phyloP scores from a whole-genome alignment of 2,329 filamentous ascomycete genomes.

The Pseudopyricularia javanii region DNA sequence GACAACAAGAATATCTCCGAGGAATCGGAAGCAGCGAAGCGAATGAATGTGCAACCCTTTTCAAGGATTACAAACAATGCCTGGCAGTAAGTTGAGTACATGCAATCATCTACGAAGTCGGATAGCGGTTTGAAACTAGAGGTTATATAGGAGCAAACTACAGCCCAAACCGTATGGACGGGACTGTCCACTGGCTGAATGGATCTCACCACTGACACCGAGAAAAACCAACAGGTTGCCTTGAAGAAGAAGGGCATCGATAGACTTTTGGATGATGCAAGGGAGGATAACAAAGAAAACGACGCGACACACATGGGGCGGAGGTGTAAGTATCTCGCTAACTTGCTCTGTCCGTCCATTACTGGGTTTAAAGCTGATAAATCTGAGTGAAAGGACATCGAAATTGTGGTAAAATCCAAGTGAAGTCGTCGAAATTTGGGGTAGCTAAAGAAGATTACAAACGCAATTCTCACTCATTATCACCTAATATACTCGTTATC shows the following conservation, averaged over 20 bases:
- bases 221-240: constrained; percentile 50
- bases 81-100: constrained; percentile 49
- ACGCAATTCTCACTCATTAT: too few relatives aligned
- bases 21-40: constrained; percentile 66
- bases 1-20: constrained; percentile 65
- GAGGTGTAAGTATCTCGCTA: constrained; percentile 21
- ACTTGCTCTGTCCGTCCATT: neutral
- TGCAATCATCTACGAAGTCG: neutral
- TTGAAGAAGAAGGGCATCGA: constrained; percentile 86
- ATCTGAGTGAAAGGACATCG: too few relatives aligned
- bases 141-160: neutral
- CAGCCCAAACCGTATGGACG: neutral
- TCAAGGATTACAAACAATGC: constrained; percentile 81
- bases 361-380: neutral
- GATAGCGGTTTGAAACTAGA: neutral
- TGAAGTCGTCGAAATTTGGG: too few relatives aligned
- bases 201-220: neutral
- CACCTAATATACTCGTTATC: too few relatives aligned
- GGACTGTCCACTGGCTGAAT: neutral
- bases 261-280: constrained; percentile 79
- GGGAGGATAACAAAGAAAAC: constrained; percentile 80
- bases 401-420: too few relatives aligned
- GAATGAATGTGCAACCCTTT: constrained; percentile 72
- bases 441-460: too few relatives aligned
- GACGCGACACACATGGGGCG: constrained; percentile 52